A percentile compares a stretch with the other conserved stretches of the same genome.
Evolutionary conservation across 192 early-diverging fungal species (phyloP).

Genomic region (Backusella circina): DNA sequence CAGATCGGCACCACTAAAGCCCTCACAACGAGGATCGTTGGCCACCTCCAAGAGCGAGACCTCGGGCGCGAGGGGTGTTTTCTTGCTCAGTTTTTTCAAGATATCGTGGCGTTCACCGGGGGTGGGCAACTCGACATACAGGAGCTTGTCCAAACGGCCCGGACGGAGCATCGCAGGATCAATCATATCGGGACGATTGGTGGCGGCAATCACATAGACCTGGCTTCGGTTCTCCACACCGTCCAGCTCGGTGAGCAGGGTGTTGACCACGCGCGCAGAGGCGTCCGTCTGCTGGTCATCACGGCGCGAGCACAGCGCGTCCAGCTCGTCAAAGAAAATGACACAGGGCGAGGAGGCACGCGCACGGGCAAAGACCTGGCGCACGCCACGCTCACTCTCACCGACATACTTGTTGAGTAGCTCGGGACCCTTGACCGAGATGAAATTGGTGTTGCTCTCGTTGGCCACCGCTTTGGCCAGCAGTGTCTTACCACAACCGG

Average conservation of each 20-base stretch:
- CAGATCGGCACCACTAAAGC: conserved; percentile 76
- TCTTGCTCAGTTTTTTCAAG: conserved; percentile 70
- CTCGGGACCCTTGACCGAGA: conserved; percentile 98
- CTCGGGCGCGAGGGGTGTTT: conserved; percentile 67
- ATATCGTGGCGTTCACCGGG: conserved; percentile 81
- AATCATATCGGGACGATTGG: conserved; percentile 87
- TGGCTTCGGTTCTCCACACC: conserved; percentile 85
- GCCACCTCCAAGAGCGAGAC: conserved; percentile 61
- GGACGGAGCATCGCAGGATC: conserved; percentile 98
- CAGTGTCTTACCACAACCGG: conserved; percentile 97
- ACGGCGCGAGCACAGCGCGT: conserved; percentile 88
- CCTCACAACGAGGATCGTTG: conserved; percentile 59
- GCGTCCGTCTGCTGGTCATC: conserved; percentile 88
- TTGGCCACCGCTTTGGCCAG: conserved; percentile 98
- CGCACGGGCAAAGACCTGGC: conserved; percentile 93
- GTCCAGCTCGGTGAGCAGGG: conserved; percentile 94
- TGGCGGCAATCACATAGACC: conserved; percentile 97
- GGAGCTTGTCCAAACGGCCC: conserved; percentile 92
- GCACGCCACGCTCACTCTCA: conserved; percentile 94
- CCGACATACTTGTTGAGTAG: conserved; percentile 99
- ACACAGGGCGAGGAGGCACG: conserved; percentile 92
- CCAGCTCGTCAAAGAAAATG: conserved; percentile 98
- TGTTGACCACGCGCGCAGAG: conserved; percentile 94
- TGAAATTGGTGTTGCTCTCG: conserved; percentile 96
- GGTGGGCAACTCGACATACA: conserved; percentile 95